These are phyloP conservation scores for Glycyrrhiza uralensis DNA, from an alignment of 306 rosid species.

Conservation along the genomic window DNA sequence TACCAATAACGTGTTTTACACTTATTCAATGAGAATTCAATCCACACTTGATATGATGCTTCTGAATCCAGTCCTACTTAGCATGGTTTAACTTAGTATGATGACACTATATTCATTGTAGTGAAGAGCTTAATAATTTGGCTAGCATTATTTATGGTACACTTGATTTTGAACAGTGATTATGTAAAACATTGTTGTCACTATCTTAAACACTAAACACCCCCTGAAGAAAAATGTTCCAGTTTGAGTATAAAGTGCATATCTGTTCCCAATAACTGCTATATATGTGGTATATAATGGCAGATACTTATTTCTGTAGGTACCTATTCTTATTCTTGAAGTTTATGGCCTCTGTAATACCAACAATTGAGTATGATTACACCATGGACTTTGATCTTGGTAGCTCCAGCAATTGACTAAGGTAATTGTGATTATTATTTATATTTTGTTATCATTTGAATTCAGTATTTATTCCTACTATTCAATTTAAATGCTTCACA, in stretches of 20 bases:
- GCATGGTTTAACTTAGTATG: not conserved
- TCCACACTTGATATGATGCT: not conserved
- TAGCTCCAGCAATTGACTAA: constrained; percentile 66
- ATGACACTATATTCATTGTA: not conserved
- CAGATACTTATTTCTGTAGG: constrained; percentile 39
- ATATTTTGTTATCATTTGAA: not conserved
- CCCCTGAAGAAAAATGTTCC: not conserved
- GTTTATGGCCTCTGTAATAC: constrained; percentile 96
- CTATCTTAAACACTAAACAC: not conserved
- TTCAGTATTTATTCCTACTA: not conserved
- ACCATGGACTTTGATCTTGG: constrained; percentile 98
- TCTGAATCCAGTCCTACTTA: not conserved
- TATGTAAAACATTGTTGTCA: not conserved
- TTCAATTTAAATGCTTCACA: not conserved
- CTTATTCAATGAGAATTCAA: not conserved
- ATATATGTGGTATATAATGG: not conserved
- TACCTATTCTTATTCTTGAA: constrained; percentile 92
- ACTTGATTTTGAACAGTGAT: not conserved
- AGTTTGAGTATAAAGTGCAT: not conserved
- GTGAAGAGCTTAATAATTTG: not conserved
- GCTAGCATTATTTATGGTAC: not conserved
- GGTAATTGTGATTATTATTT: constrained; percentile 30
- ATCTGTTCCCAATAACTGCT: not conserved
- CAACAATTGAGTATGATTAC: constrained; percentile 94
- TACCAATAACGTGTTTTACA: not conserved